Percentiles rank a stretch among this genome's conserved stretches.
These are phyloP conservation scores for Penstemon newberryi DNA, from an alignment of 257 asterid species.

Conservation along the genomic window DNA sequence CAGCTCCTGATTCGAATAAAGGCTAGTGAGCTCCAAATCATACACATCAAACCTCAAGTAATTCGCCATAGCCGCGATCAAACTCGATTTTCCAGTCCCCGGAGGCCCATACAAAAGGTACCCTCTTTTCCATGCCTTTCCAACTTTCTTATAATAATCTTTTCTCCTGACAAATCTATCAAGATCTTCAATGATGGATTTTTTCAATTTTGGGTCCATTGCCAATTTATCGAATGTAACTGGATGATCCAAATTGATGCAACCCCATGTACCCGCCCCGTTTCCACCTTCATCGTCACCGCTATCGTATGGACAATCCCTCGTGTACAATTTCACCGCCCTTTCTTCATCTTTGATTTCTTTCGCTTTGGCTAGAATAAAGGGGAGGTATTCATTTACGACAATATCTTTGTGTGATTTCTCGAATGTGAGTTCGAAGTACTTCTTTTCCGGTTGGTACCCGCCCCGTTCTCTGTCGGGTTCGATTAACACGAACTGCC, in stretches of 20 bases:
- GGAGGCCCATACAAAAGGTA: slow-evolving; percentile 85
- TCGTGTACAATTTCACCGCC: slow-evolving; percentile 60
- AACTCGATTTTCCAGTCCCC: slow-evolving; percentile 84
- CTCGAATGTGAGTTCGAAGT: slow-evolving; percentile 65
- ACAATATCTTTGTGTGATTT: slow-evolving; percentile 37
- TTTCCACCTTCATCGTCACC: slow-evolving; percentile 49
- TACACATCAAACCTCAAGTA: slow-evolving; percentile 69
- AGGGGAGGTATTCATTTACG: slow-evolving; percentile 56
- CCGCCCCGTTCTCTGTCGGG: slow-evolving; percentile 32
- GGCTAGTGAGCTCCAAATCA: slow-evolving; percentile 63
- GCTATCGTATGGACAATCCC: slow-evolving; percentile 47
- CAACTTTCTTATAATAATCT: slow-evolving; percentile 72
- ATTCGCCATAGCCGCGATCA: slow-evolving; percentile 84
- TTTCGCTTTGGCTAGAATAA: slow-evolving; percentile 48
- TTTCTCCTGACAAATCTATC: slow-evolving; percentile 73
- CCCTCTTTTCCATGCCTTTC: slow-evolving; percentile 92
- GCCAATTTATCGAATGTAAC: slow-evolving; percentile 71
- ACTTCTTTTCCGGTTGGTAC: slow-evolving; percentile 44
- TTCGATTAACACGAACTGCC: slow-evolving; percentile 61
- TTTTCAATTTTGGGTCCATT: slow-evolving; percentile 60
- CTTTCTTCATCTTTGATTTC: slow-evolving; percentile 48
- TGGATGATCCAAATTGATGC: slow-evolving; percentile 70
- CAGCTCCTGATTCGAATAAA: slow-evolving; percentile 57
- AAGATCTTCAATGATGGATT: slow-evolving; percentile 53
- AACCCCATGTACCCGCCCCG: slow-evolving; percentile 63